Conservation (phyloP, 345 rosid species). For the Gynandropsis gynandra region DNA sequence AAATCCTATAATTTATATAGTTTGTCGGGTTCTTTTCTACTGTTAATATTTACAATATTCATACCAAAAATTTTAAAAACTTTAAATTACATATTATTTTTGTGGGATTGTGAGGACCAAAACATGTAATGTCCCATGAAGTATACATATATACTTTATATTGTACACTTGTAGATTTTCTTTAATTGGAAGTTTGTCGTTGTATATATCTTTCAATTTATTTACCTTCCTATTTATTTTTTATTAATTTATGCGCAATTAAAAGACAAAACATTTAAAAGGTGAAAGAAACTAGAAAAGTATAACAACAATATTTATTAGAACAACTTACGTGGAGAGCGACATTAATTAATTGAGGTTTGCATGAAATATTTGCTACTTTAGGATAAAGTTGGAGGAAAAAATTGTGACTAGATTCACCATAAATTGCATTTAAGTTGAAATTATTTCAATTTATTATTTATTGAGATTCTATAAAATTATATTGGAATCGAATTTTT, state of each 20-base stretch:
- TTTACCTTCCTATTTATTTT: slow-evolving; percentile 21
- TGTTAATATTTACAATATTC: background rate
- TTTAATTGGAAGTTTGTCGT: slow-evolving; percentile 24
- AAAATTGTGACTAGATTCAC: too few species aligned
- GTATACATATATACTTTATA: slow-evolving; percentile 1
- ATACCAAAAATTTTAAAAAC: background rate
- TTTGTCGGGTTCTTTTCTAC: slow-evolving; percentile 14
- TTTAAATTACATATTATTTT: slow-evolving; percentile 4
- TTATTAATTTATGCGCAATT: background rate
- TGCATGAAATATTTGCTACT: too few species aligned
- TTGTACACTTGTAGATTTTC: slow-evolving; percentile 19
- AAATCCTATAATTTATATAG: slow-evolving; percentile 14
- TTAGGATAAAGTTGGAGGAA: too few species aligned
- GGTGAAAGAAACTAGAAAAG: slow-evolving; percentile 10
- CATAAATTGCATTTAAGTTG: too few species aligned
- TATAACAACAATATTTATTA: slow-evolving; percentile 9
- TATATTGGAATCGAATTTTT: too few species aligned
- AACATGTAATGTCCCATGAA: slow-evolving; percentile 14
- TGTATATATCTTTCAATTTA: slow-evolving; percentile 10
- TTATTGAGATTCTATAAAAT: too few species aligned
- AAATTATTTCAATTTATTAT: too few species aligned
- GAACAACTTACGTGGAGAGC: too few species aligned
- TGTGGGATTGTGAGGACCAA: background rate
- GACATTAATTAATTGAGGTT: too few species aligned
- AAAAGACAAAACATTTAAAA: background rate